Percentiles rank a stretch among this genome's conserved stretches.
Conservation (phyloP, 2,329 filamentous ascomycete species). For the Alternaria ethzedia region DNA sequence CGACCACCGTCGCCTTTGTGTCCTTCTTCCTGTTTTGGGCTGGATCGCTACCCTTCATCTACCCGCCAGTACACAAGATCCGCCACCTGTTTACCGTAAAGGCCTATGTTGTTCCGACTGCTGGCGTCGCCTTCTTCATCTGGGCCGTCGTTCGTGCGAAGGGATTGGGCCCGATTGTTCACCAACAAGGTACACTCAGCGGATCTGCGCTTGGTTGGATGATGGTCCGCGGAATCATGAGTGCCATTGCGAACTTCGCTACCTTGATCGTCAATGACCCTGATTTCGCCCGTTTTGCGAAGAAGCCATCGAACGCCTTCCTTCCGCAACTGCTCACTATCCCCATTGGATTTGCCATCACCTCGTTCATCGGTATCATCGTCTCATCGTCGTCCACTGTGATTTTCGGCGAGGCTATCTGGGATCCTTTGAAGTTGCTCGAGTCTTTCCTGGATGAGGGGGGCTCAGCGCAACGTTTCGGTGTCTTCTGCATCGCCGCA, state of each 20-base stretch:
- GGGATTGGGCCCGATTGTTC: conserved; percentile 82
- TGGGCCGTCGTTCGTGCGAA: conserved; percentile 85
- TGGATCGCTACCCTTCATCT: conserved; percentile 79
- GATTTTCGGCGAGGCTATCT: conserved; percentile 51
- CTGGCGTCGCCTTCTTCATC: conserved; percentile 85
- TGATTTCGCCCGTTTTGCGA: conserved; percentile 84
- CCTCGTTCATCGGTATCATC: conserved; percentile 75
- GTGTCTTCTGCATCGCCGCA: conserved; percentile 61
- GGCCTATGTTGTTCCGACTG: conserved; percentile 79
- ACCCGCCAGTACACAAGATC: conserved; percentile 88
- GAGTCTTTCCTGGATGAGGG: conserved; percentile 51
- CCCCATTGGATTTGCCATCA: conserved; percentile 63
- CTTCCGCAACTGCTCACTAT: conserved; percentile 75
- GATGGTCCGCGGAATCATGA: conserved; percentile 86
- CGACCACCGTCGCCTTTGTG: conserved; percentile 75
- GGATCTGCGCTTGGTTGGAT: conserved; percentile 80
- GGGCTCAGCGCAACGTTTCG: conserved; percentile 52
- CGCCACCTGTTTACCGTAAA: conserved; percentile 92
- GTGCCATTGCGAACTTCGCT: conserved; percentile 87
- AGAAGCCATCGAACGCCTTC: conserved; percentile 75
- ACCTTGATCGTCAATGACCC: conserved; percentile 81
- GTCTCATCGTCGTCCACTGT: conserved; percentile 56
- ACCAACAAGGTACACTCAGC: conserved; percentile 66
- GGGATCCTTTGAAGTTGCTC: conserved; percentile 52
- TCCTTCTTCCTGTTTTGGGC: conserved; percentile 91